Evolutionary conservation across 1,284 basidiomycete species (phyloP), one percentile per base, ranked within the genome.

Genomic region (Rhodotorula sp.): DNA sequence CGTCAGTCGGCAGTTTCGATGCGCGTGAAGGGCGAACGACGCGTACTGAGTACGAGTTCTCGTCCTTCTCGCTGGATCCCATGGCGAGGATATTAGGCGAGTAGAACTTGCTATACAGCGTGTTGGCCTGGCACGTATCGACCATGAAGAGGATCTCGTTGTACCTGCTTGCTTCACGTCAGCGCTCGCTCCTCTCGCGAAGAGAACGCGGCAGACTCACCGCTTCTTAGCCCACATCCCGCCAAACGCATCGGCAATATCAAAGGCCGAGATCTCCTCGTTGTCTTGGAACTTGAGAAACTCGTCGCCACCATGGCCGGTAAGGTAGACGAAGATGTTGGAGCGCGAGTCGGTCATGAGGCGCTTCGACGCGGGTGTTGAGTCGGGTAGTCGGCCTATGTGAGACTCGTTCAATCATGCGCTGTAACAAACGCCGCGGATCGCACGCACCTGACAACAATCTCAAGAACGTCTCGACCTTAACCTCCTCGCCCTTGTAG

Each of bases 271-370:
- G 75, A 99, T 92, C 79, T 99, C 96, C 80, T 99, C 95, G 79
- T 92, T 92, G 80, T 99, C 95, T 79, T 99, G 95, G 80, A 99
- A 99, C 81, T 99, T 99, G 76, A 99, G 86, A 79, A 99, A 99
- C 80, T 97, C 95, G 77, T 96, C 91, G 0, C 95, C 95, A 7
- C 96, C 95, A 77, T 99, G 95, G 0, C 95, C 96, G 0, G 96
- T 96, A 90, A 99, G 91, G 81, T 96, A 99, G 32, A 99, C 87
- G 79, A 99, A 96, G 67, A 99, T 85, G 78, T 99, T 99, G 11
- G 91, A 94, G n/a, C 88, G 84, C 64, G 92, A 89, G 76, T 99
- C 94, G 1, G 90, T 90, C 36, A 97, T 84, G 1, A 99, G 85
- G 17, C 95, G 88, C 79, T 99, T 99, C 0, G 90, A 92, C 5